A percentile compares a stretch with the other conserved stretches of the same genome.
Conservation (phyloP, 2,329 filamentous ascomycete genomes). For the Nigrospora oryzae region DNA sequence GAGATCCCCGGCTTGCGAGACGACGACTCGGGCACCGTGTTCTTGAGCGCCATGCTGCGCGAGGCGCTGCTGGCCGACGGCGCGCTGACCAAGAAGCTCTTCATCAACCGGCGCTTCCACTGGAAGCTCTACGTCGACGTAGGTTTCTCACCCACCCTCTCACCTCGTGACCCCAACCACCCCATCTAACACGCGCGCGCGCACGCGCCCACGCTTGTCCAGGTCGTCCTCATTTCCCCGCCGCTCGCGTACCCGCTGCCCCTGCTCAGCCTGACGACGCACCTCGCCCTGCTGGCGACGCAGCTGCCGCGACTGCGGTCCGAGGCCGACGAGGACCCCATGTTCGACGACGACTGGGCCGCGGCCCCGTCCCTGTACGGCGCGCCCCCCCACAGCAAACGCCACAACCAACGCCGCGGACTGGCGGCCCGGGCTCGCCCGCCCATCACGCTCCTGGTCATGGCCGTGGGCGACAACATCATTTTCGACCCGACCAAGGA, state of each 20-base stretch:
- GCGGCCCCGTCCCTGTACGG: slow-evolving; percentile 72
- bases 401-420: slow-evolving; percentile 11
- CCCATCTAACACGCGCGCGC: slow-evolving; percentile 1
- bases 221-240: slow-evolving; percentile 91
- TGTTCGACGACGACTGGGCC: slow-evolving; percentile 98
- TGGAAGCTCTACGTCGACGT: slow-evolving; percentile 97
- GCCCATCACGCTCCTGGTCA: slow-evolving; percentile 83
- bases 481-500: slow-evolving; percentile 90
- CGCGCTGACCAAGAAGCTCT: slow-evolving; percentile 60
- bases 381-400: slow-evolving; percentile 9
- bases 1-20: slow-evolving; percentile 88
- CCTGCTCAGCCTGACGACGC: slow-evolving; percentile 83
- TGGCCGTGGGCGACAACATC: slow-evolving; percentile 77
- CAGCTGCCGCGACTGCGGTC: slow-evolving; percentile 79
- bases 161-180: background rate
- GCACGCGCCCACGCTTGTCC: background rate
- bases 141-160: slow-evolving; percentile 24
- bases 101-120: slow-evolving; percentile 87
- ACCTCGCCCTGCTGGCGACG: slow-evolving; percentile 85
- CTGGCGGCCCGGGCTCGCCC: slow-evolving; percentile 38
- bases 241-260: slow-evolving; percentile 89
- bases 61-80: slow-evolving; percentile 76
- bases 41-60: slow-evolving; percentile 77
- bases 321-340: slow-evolving; percentile 86
- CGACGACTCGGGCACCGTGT: slow-evolving; percentile 83